Conservation (phyloP, 176 grass and related monocot genomes). For the Poa annua region DNA sequence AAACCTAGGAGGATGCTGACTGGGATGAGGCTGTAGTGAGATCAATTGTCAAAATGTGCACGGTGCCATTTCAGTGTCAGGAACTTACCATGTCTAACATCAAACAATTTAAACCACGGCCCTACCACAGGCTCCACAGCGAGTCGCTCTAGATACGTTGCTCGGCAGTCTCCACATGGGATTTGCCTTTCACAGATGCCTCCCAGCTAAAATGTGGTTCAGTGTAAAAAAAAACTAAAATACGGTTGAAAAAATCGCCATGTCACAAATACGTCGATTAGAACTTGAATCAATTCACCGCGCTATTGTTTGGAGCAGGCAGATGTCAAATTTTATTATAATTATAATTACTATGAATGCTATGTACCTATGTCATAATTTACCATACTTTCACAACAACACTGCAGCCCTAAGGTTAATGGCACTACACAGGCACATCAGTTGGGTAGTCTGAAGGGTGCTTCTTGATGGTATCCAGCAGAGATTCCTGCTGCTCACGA, state of each 20-base stretch:
- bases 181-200: neutral
- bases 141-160: neutral
- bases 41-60: neutral
- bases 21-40: neutral
- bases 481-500: slow-evolving; percentile 62
- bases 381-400: slow-evolving; percentile 22
- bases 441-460: slow-evolving; percentile 74
- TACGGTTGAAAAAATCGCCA: neutral
- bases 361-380: slow-evolving; percentile 38
- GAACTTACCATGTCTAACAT: no score
- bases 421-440: slow-evolving; percentile 69
- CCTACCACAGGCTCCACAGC: no score
- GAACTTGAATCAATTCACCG: neutral
- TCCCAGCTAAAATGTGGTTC: neutral
- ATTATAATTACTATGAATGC: slow-evolving; percentile 22
- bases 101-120: no score
- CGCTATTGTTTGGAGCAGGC: neutral
- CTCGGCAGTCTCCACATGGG: neutral
- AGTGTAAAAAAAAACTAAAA: neutral
- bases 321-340: neutral
- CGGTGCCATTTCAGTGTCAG: no score
- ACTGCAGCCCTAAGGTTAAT: neutral
- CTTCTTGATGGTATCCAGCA: slow-evolving; percentile 71
- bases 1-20: neutral
- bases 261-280: neutral